Evolutionary conservation across 164 flowering plant genomes (phyloP).

Genomic region (Vitis rotundifolia): DNA sequence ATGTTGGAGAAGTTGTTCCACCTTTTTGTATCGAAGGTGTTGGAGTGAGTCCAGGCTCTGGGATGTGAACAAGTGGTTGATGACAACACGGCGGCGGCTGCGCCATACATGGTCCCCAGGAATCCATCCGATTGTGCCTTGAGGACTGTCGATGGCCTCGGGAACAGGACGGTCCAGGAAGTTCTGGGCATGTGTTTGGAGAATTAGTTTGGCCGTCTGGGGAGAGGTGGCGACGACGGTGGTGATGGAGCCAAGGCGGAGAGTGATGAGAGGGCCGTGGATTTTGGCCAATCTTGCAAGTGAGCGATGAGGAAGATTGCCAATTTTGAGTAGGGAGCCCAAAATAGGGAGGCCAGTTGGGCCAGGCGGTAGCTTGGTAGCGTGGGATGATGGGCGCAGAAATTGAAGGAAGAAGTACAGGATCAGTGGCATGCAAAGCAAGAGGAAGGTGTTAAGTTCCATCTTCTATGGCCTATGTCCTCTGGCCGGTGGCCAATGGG

Average conservation of each 20-base stretch:
- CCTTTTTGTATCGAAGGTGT: conserved; percentile 7
- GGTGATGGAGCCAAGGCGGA: conserved; percentile 27
- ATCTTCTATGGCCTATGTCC: too few species aligned
- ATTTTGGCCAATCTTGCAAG: conserved; percentile 14
- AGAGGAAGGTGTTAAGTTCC: not conserved
- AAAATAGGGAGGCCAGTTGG: conserved; percentile 29
- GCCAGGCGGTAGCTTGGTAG: conserved; percentile 23
- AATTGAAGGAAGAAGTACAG: not conserved
- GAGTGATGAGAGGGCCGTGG: conserved; percentile 30
- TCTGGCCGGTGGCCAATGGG: too few species aligned
- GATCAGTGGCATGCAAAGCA: not conserved
- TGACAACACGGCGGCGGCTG: conserved; percentile 22
- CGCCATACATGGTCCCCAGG: conserved; percentile 25
- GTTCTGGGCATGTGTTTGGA: conserved; percentile 21
- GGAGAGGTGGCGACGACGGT: conserved; percentile 27
- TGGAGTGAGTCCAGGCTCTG: conserved; percentile 26
- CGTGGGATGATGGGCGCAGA: not conserved
- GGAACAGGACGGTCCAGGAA: conserved; percentile 26
- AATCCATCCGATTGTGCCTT: conserved; percentile 24
- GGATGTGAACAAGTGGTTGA: conserved; percentile 15
- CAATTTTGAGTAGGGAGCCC: conserved; percentile 26
- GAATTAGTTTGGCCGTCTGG: conserved; percentile 24
- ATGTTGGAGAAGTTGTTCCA: conserved; percentile 15
- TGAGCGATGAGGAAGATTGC: conserved; percentile 21
- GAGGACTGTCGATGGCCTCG: conserved; percentile 13